These are phyloP conservation scores for Suillus weaverae DNA, from an alignment of 768 basidiomycete species.

Conservation along the genomic window DNA sequence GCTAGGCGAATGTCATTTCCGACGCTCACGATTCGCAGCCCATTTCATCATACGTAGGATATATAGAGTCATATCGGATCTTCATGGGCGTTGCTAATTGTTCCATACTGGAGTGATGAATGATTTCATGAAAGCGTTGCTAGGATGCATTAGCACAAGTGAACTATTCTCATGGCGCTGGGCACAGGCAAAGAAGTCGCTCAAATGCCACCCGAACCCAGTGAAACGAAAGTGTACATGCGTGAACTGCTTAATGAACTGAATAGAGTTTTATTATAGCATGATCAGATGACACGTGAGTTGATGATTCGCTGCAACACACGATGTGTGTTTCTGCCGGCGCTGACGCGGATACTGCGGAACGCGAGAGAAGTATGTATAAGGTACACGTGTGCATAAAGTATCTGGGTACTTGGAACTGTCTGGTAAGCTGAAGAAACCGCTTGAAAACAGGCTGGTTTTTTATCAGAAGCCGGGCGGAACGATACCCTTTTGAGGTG, in stretches of 20 bases:
- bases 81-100: constrained; percentile 18
- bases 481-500: constrained; percentile 56
- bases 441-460: constrained; percentile 4
- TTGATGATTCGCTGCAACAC: constrained; percentile 13
- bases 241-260: constrained; percentile 6
- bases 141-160: constrained; percentile 23
- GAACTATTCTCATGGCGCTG: constrained; percentile 22
- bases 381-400: constrained; percentile 13
- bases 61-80: constrained; percentile 11
- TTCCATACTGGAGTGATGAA: constrained; percentile 25
- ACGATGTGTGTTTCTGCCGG: constrained; percentile 12
- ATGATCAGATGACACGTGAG: constrained; percentile 26
- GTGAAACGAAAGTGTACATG: constrained; percentile 18
- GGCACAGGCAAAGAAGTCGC: constrained; percentile 17
- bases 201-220: constrained; percentile 26
- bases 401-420: constrained; percentile 5
- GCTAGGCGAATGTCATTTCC: constrained; percentile 32
- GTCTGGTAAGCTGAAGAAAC: constrained; percentile 9
- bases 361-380: constrained; percentile 18
- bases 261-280: constrained; percentile 29
- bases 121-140: constrained; percentile 31
- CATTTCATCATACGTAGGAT: constrained; percentile 17
- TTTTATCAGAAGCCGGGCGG: constrained; percentile 77
- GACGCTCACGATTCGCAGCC: constrained; percentile 27
- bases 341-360: constrained; percentile 14